Percentiles rank a stretch among this genome's conserved stretches.
Conservation (phyloP, 1,284 basidiomycete genomes). For the Chalciporus sp. region DNA sequence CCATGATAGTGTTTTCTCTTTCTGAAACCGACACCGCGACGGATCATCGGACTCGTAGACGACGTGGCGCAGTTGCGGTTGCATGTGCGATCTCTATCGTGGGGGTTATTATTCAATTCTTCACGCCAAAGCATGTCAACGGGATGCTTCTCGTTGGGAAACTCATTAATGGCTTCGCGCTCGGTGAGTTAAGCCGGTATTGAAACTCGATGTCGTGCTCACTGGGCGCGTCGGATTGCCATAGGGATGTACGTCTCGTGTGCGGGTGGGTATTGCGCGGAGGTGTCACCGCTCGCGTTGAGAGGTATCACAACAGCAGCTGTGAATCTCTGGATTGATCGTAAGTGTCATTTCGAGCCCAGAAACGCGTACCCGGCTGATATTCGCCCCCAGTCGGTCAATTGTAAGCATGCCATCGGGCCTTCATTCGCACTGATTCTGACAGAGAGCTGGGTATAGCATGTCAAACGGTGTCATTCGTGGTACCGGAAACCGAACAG, state of each 20-base stretch:
- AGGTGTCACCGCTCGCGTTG: conserved; percentile 33
- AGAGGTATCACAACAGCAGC: conserved; percentile 31
- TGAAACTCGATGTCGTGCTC: too few relatives aligned
- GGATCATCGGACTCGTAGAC: conserved; percentile 7
- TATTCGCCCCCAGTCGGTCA: conserved; percentile 19
- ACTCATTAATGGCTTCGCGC: conserved; percentile 30
- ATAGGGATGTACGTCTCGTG: conserved; percentile 32
- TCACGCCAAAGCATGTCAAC: conserved; percentile 27
- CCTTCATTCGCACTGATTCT: not conserved
- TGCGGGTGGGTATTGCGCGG: conserved; percentile 31
- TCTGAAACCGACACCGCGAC: not conserved
- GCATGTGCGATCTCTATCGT: conserved; percentile 27
- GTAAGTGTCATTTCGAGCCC: conserved; percentile 12
- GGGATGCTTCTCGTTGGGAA: conserved; percentile 30
- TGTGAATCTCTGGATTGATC: conserved; percentile 33
- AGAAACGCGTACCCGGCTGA: not conserved
- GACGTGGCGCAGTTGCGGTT: conserved; percentile 25
- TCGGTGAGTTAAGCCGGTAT: conserved; percentile 17
- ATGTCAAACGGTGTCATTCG: conserved; percentile 31
- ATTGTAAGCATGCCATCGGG: conserved; percentile 21
- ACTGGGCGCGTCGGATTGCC: not conserved
- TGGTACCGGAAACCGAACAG: conserved; percentile 23
- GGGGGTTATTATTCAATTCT: conserved; percentile 29
- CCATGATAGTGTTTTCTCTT: too few relatives aligned
- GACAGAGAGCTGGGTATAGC: conserved; percentile 9